phyloP scores from a whole-genome alignment of 306 rosid species.

The Astragalus glycyphyllos region DNA sequence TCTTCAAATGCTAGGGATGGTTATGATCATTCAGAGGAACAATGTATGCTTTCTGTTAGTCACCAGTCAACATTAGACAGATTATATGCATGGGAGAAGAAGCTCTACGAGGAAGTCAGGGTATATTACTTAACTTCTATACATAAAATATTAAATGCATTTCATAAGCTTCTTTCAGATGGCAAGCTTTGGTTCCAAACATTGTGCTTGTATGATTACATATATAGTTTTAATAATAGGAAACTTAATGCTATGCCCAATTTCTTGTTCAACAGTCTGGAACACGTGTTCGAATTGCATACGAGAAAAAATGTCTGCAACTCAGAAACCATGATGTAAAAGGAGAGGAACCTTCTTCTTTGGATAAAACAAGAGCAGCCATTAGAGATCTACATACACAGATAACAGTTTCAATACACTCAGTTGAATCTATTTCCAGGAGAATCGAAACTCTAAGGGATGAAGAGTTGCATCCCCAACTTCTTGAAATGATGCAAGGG shows the following conservation, averaged over 20 bases:
- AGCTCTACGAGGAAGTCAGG: conserved; percentile 89
- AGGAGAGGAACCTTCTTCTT: conserved; percentile 70
- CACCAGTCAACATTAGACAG: conserved; percentile 89
- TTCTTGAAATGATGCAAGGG: conserved; percentile 78
- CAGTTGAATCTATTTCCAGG: conserved; percentile 79
- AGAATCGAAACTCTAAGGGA: conserved; percentile 90
- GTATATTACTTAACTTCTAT: conserved; percentile 48
- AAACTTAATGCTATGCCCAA: conserved; percentile 39
- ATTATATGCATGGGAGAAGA: conserved; percentile 94
- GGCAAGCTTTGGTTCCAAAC: too few species aligned
- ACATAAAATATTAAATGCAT: conserved; percentile 9
- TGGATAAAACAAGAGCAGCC: conserved; percentile 75
- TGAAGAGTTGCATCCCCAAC: conserved; percentile 92
- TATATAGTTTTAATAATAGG: conserved; percentile 20
- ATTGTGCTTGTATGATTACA: conserved; percentile 35
- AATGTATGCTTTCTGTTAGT: conserved; percentile 60
- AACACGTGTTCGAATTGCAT: conserved; percentile 76
- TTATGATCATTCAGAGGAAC: conserved; percentile 61
- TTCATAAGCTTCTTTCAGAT: not conserved
- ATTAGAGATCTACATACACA: conserved; percentile 83
- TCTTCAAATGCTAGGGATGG: conserved; percentile 56
- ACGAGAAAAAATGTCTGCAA: conserved; percentile 78
- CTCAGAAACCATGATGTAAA: conserved; percentile 74
- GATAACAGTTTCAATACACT: conserved; percentile 90
- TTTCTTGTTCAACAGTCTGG: conserved; percentile 73